Percentiles rank a stretch among this genome's conserved stretches.
Conservation (phyloP, 2,329 filamentous ascomycete genomes). For the Beauveria rudraprayagi region DNA sequence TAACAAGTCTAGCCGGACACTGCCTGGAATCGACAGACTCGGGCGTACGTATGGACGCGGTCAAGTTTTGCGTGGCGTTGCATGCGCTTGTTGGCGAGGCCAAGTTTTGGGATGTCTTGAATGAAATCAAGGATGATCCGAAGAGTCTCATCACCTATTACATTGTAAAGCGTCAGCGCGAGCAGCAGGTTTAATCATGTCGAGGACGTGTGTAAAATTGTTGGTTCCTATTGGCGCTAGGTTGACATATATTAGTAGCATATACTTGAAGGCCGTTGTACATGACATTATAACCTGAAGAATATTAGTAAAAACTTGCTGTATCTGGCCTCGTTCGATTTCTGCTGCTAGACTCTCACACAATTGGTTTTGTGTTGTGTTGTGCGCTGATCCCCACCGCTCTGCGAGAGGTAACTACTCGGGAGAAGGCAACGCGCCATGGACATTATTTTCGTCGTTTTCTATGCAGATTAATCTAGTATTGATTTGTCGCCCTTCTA, state of each 20-base stretch:
- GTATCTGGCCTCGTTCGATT: no score
- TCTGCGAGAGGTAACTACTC: no score
- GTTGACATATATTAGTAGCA: not conserved
- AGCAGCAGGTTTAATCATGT: slow-evolving; percentile 22
- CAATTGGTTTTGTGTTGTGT: no score
- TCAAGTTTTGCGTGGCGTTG: slow-evolving; percentile 67
- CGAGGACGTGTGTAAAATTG: no score
- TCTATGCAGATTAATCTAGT: no score
- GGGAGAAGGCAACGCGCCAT: no score
- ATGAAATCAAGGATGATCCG: slow-evolving; percentile 59
- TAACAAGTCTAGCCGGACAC: slow-evolving; percentile 43
- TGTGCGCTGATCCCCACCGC: no score
- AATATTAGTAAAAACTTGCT: no score
- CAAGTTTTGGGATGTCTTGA: slow-evolving; percentile 61
- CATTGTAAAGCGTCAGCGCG: slow-evolving; percentile 62
- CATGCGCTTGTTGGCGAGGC: slow-evolving; percentile 54
- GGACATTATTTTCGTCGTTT: no score
- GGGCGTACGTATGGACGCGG: slow-evolving; percentile 64
- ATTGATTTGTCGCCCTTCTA: no score
- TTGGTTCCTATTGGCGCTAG: not conserved
- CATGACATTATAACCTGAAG: not conserved
- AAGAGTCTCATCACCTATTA: slow-evolving; percentile 76
- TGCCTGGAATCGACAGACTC: slow-evolving; percentile 55
- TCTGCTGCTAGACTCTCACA: no score
- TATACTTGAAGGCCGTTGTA: not conserved